phyloP scores from a whole-genome alignment of 164 flowering plant genomes.

The Hamamelis virginiana region DNA sequence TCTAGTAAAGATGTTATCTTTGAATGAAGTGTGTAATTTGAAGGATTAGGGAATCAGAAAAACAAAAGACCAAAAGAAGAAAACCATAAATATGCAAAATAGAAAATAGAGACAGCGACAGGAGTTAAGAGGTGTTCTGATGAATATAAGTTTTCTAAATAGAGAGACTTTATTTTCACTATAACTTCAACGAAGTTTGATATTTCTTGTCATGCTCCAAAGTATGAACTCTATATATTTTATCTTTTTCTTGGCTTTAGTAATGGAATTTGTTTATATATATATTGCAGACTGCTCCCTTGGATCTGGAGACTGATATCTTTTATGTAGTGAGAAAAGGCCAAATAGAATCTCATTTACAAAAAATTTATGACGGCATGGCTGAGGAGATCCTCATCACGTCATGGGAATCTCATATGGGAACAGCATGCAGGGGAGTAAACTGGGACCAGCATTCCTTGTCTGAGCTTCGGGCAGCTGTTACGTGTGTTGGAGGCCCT shows the following conservation, averaged over 20 bases:
- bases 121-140: no score
- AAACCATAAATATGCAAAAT: no score
- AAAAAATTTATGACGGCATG: slow-evolving; percentile 57
- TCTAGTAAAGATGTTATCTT: background rate
- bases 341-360: slow-evolving; percentile 62
- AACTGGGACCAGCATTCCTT: slow-evolving; percentile 74
- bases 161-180: background rate
- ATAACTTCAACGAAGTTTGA: background rate
- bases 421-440: slow-evolving; percentile 79
- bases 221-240: background rate
- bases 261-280: background rate
- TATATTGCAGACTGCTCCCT: slow-evolving; percentile 73
- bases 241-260: background rate
- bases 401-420: slow-evolving; percentile 75
- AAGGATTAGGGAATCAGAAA: no score
- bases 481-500: slow-evolving; percentile 71
- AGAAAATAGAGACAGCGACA: no score
- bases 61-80: no score
- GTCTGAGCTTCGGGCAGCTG: slow-evolving; percentile 74
- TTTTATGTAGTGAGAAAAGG: slow-evolving; percentile 61
- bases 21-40: no score
- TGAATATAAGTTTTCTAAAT: background rate
- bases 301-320: slow-evolving; percentile 75
- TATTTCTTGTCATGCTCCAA: background rate
- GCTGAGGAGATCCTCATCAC: slow-evolving; percentile 77